Conservation (phyloP, 1,284 basidiomycete genomes). For the Apiotrichum veenhuisii region DNA sequence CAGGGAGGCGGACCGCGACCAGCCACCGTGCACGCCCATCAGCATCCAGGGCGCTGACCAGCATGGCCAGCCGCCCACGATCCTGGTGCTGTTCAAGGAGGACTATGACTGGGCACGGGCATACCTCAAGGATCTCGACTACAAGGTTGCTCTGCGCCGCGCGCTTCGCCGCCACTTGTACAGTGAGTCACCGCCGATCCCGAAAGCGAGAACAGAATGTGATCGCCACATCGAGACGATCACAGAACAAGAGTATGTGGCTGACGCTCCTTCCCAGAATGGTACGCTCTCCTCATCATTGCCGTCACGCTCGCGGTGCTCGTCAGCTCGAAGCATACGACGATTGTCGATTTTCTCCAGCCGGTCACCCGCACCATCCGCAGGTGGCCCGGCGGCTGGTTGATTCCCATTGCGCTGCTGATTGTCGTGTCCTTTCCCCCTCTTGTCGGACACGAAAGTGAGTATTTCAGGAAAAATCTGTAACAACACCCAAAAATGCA, state of each 20-base stretch:
- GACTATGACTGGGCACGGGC: slow-evolving; percentile 25
- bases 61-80: slow-evolving; percentile 2
- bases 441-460: slow-evolving; percentile 42
- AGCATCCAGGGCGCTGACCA: neutral
- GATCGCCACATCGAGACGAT: no score
- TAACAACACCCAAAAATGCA: no score
- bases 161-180: slow-evolving; percentile 27
- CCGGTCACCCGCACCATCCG: slow-evolving; percentile 33
- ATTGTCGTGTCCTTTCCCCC: slow-evolving; percentile 39
- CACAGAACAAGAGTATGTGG: neutral
- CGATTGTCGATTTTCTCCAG: slow-evolving; percentile 35
- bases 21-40: neutral
- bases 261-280: slow-evolving; percentile 28
- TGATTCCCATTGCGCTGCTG: slow-evolving; percentile 38
- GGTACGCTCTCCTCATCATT: slow-evolving; percentile 40
- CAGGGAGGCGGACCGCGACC: neutral
- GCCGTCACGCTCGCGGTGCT: slow-evolving; percentile 34
- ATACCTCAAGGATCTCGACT: slow-evolving; percentile 34
- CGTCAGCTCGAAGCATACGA: slow-evolving; percentile 37
- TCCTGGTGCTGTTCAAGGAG: slow-evolving; percentile 20
- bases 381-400: slow-evolving; percentile 41
- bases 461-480: slow-evolving; percentile 9
- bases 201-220: no score
- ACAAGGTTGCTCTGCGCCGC: slow-evolving; percentile 19
- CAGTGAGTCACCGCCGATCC: slow-evolving; percentile 25